A percentile compares a stretch with the other conserved stretches of the same genome.
phyloP scores from a whole-genome alignment of 257 asterid species.

The Craterostigma plantagineum region DNA sequence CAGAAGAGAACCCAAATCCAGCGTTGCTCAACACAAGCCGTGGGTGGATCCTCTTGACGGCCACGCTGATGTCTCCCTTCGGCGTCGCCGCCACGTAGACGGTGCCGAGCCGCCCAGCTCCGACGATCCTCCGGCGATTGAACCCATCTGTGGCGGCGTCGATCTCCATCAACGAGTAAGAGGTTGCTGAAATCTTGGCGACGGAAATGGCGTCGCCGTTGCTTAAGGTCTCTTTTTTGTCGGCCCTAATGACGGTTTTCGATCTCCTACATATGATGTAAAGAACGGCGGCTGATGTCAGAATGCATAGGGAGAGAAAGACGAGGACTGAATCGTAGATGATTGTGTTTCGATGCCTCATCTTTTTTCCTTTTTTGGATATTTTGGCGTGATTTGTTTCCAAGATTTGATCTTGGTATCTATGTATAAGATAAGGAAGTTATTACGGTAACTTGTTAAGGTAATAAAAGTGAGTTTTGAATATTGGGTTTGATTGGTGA shows the following conservation, averaged over 20 bases:
- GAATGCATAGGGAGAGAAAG: constrained; percentile 18
- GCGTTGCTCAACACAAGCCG: constrained; percentile 49
- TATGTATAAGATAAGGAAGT: constrained; percentile 3
- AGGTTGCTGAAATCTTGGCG: constrained; percentile 23
- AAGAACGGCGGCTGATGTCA: constrained; percentile 17
- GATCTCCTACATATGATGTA: constrained; percentile 26
- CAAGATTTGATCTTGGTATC: background rate
- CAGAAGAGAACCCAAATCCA: constrained; percentile 57
- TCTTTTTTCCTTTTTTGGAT: constrained; percentile 8
- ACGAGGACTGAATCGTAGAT: constrained; percentile 20
- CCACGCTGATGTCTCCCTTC: constrained; percentile 32
- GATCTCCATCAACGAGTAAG: constrained; percentile 44
- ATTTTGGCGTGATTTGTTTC: background rate
- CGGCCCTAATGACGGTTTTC: constrained; percentile 16
- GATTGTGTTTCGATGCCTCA: constrained; percentile 15
- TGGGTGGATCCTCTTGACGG: constrained; percentile 61
- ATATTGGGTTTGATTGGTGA: constrained; percentile 11
- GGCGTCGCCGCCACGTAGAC: constrained; percentile 73
- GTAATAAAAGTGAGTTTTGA: constrained; percentile 15
- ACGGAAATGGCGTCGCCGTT: constrained; percentile 8
- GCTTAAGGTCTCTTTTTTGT: constrained; percentile 8
- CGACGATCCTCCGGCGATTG: constrained; percentile 53
- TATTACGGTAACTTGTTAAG: constrained; percentile 6
- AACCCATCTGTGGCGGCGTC: constrained; percentile 77
- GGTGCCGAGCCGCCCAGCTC: constrained; percentile 54